Base-by-base conservation (phyloP, 495 filamentous ascomycete genomes). In the Lichina pygmaea region DNA sequence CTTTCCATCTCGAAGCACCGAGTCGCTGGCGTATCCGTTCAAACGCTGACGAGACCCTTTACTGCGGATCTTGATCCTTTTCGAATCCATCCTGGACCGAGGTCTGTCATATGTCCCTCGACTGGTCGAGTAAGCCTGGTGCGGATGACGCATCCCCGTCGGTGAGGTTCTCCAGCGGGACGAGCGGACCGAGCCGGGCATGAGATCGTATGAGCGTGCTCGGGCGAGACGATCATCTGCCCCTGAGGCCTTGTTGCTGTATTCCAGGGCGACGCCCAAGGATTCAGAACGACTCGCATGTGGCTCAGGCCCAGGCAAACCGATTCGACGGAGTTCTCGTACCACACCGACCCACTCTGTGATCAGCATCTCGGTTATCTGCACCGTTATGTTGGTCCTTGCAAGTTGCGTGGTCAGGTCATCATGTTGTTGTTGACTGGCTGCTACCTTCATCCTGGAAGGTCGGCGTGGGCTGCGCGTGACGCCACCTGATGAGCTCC, bases 311-410 rank as follows among this genome's bases (percentile, higher is more conserved):
- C 30, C 36, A 11, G 36, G 34, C 36, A 39, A 5, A 11, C 48
- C 45, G 10, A 54, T 45, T n/a, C 48, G 31, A 6, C 48, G 48
- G 13, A 55, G 53, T 37, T 76, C 65, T 44, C 57, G 60, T 53
- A 73, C 68, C 6, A 73, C 63, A 24, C 72, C 70, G 24, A 64
- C 59, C 72, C 72, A 76, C 44, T 71, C 60, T 11, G 61, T 58
- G 45, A 75, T 66, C 11, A 75, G 56, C 65, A 73, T 71, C 58
- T 73, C 70, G 6, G 67, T 57, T 41, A 76, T 64, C 15, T 53
- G 54, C 37, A 70, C 71, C 0, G 69, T 66, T 36, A 71, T 54
- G 41, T 63, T 63, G 33, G 70, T 56, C 41, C 62, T 66, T 52
- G 68, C 61, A n/a, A 67, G 53, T 4, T 55, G 46, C 12, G 44